Conservation (phyloP, 78 protist species). For the Dictyostelium discoideum region DNA sequence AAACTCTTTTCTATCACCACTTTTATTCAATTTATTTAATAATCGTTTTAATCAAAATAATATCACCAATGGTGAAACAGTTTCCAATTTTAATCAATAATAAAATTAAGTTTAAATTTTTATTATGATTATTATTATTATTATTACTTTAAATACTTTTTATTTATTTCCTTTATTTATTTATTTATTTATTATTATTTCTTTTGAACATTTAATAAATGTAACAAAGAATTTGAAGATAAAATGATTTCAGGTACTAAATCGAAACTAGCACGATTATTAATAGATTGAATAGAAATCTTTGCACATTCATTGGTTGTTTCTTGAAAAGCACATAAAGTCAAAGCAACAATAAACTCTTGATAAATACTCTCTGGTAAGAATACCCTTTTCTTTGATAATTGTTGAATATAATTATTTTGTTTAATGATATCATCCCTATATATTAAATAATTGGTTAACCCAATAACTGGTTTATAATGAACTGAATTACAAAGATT, state of each 20-base stretch:
- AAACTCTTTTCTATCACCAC: not conserved
- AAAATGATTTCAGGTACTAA: constrained; percentile 60
- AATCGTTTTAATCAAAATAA: not conserved
- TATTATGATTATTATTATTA: too few relatives aligned
- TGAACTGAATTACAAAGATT: not conserved
- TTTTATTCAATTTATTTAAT: not conserved
- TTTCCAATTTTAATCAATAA: not conserved
- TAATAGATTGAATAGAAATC: constrained; percentile 14
- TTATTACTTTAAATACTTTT: too few relatives aligned
- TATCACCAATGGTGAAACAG: not conserved
- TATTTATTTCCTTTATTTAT: not conserved
- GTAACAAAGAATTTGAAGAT: constrained; percentile 38
- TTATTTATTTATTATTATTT: not conserved
- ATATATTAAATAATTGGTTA: constrained; percentile 18
- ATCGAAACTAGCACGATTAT: constrained; percentile 58
- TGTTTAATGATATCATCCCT: not conserved
- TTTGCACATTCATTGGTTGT: constrained; percentile 42
- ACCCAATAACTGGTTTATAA: constrained; percentile 11
- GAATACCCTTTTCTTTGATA: constrained; percentile 32
- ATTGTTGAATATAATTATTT: not conserved
- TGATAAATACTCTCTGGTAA: constrained; percentile 24
- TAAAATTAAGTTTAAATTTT: too few relatives aligned
- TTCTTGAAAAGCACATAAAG: constrained; percentile 72
- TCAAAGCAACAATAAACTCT: constrained; percentile 39
- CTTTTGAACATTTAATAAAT: constrained; percentile 5